Conservation (phyloP, 139 green algal species). For the Chlorella sp. region DNA sequence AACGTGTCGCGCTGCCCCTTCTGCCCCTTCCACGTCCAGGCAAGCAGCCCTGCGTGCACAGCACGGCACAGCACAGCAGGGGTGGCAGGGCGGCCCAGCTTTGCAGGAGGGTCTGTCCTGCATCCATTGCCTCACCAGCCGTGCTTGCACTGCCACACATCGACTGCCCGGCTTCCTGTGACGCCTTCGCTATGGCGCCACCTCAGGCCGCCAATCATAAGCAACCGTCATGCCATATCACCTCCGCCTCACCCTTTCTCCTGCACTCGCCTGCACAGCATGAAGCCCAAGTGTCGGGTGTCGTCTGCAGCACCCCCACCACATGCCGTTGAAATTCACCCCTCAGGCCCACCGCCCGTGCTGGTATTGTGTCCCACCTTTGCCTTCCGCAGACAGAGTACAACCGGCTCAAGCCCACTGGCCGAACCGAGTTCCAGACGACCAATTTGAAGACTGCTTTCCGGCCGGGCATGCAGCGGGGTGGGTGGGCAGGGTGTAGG, state of each 20-base stretch:
- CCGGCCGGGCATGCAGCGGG: conserved; percentile 18
- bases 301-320: too few species aligned
- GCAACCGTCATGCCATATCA: too few species aligned
- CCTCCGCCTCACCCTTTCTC: too few species aligned
- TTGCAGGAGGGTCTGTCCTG: neutral
- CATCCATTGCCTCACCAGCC: neutral
- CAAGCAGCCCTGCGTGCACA: neutral
- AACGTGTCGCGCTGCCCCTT: conserved; percentile 56
- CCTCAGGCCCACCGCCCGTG: too few species aligned
- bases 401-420: conserved; percentile 37
- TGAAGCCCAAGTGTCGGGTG: too few species aligned
- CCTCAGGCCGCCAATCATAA: too few species aligned
- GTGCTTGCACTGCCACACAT: neutral
- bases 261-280: too few species aligned
- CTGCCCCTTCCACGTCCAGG: conserved; percentile 60
- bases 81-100: neutral
- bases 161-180: too few species aligned
- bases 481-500: neutral
- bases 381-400: conserved; percentile 34
- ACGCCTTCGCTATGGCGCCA: too few species aligned
- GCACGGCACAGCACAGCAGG: neutral
- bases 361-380: neutral
- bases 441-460: conserved; percentile 48
- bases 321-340: too few species aligned
- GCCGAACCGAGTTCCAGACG: conserved; percentile 42